Evolutionary conservation across 73 alveolate species (phyloP).

Genomic region (Stentor coeruleus): DNA sequence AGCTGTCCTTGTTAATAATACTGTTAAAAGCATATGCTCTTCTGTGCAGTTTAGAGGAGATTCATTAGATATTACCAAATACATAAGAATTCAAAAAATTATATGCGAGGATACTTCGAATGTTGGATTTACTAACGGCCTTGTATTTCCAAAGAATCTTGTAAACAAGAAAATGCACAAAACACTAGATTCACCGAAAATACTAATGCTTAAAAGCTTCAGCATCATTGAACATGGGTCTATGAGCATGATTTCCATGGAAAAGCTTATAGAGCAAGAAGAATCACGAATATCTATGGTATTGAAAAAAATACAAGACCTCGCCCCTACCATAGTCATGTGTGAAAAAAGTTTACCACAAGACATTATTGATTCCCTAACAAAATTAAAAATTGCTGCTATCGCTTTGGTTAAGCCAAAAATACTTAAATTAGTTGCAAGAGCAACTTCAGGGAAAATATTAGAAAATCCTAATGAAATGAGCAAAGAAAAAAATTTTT

Average conservation of each 20-base stretch:
- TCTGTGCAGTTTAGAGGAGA: constrained; percentile 63
- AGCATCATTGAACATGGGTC: constrained; percentile 31
- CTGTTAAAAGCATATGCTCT: constrained; percentile 61
- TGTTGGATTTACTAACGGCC: constrained; percentile 46
- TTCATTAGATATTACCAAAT: constrained; percentile 64
- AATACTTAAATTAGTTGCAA: constrained; percentile 28
- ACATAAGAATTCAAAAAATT: constrained; percentile 63
- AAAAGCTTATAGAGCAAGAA: constrained; percentile 50
- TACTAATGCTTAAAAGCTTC: constrained; percentile 44
- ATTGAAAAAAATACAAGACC: constrained; percentile 43
- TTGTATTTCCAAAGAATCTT: constrained; percentile 53
- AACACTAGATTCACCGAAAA: constrained; percentile 54
- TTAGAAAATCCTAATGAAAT: neutral
- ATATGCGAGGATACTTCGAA: constrained; percentile 39
- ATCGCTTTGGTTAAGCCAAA: constrained; percentile 36
- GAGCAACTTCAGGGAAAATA: constrained; percentile 14
- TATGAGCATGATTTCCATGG: constrained; percentile 37
- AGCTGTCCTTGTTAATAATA: constrained; percentile 11
- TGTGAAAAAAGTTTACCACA: constrained; percentile 59
- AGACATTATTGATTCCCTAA: constrained; percentile 41
- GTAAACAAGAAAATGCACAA: constrained; percentile 65
- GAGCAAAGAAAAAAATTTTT: neutral
- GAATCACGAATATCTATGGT: constrained; percentile 44
- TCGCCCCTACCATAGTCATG: constrained; percentile 69
- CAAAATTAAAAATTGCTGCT: constrained; percentile 54